phyloP scores from a whole-genome alignment of 2,329 filamentous ascomycete species.

The Juglanconis oblonga region DNA sequence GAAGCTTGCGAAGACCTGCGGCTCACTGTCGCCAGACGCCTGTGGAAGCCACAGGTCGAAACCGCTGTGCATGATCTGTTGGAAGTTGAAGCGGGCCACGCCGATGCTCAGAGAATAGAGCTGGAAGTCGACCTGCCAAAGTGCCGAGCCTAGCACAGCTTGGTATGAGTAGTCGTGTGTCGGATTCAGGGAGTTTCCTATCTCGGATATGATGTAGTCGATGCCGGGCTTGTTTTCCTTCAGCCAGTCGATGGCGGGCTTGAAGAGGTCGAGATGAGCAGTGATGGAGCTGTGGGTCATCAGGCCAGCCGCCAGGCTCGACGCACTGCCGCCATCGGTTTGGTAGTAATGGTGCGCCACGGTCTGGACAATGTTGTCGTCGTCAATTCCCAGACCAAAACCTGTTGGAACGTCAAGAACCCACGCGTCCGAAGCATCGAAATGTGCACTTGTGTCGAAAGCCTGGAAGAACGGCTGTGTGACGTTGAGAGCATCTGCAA shows the following conservation, averaged over 20 bases:
- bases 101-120: constrained; percentile 33
- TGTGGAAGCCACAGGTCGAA: constrained; percentile 29
- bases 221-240: constrained; percentile 28
- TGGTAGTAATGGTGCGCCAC: constrained; percentile 38
- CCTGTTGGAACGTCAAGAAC: constrained; percentile 27
- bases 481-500: constrained; percentile 25
- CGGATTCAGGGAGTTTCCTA: constrained; percentile 32
- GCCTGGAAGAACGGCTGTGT: constrained; percentile 34
- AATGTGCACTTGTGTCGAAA: constrained; percentile 31
- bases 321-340: constrained; percentile 24
- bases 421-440: constrained; percentile 24
- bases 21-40: constrained; percentile 25
- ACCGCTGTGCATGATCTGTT: constrained; percentile 34
- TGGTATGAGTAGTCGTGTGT: constrained; percentile 32
- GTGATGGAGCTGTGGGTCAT: constrained; percentile 17
- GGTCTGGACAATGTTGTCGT: constrained; percentile 29
- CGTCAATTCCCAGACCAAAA: constrained; percentile 33
- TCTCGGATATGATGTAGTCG: constrained; percentile 33
- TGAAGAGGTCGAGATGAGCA: constrained; percentile 24
- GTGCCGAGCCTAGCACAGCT: constrained; percentile 31
- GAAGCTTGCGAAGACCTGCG: constrained; percentile 34
- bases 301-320: constrained; percentile 23
- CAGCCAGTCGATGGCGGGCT: constrained; percentile 31
- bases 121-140: constrained; percentile 37
- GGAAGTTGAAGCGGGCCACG: constrained; percentile 33